Conservation (phyloP, 306 rosid species). For the Elaeagnus macrophylla region DNA sequence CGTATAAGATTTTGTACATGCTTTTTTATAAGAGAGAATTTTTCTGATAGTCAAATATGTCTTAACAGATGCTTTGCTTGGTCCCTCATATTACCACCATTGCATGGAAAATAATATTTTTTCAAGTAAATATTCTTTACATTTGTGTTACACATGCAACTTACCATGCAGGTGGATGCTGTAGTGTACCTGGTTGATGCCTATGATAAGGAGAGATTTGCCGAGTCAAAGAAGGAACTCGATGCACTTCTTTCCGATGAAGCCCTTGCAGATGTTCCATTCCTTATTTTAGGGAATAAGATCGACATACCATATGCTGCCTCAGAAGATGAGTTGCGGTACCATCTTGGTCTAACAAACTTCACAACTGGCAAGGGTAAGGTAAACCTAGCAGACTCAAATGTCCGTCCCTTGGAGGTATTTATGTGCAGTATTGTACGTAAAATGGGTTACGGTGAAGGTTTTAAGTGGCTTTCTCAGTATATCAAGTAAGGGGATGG, state of each 20-base stretch:
- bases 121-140: conserved; percentile 39
- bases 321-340: conserved; percentile 56
- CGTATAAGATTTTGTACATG: too few relatives aligned
- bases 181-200: conserved; percentile 49
- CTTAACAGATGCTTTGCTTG: too few relatives aligned
- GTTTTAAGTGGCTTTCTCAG: conserved; percentile 50
- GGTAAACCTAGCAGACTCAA: conserved; percentile 34
- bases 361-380: conserved; percentile 53
- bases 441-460: conserved; percentile 51
- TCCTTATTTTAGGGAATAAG: conserved; percentile 46
- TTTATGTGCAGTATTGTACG: conserved; percentile 53
- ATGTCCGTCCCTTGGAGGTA: conserved; percentile 46
- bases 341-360: conserved; percentile 59
- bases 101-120: neutral
- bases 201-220: conserved; percentile 42
- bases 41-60: too few relatives aligned
- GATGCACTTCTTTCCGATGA: conserved; percentile 45
- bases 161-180: conserved; percentile 35
- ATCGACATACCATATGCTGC: conserved; percentile 45
- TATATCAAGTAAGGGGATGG: conserved; percentile 46
- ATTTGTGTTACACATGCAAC: neutral
- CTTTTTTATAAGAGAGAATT: neutral
- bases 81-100: conserved; percentile 2
- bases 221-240: conserved; percentile 42
- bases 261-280: conserved; percentile 38